Conservation (phyloP, 495 filamentous ascomycete genomes). For the Mycothermus thermophilus region DNA sequence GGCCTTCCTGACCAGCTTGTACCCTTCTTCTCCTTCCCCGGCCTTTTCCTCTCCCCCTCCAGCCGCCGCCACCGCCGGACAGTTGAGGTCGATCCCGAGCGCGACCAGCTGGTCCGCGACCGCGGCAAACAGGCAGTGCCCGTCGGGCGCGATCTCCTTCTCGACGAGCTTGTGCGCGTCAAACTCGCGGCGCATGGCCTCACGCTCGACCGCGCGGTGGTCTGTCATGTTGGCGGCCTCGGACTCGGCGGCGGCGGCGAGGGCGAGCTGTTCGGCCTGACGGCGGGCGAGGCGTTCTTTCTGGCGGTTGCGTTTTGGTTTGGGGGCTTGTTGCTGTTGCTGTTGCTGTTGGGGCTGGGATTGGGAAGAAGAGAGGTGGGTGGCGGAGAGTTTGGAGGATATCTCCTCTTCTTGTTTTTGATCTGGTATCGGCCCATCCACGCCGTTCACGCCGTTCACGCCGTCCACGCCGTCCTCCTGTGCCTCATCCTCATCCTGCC, state of each 20-base stretch:
- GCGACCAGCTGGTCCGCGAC: slow-evolving; percentile 66
- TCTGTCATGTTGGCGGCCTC: slow-evolving; percentile 67
- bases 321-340: slow-evolving; percentile 13
- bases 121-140: slow-evolving; percentile 91
- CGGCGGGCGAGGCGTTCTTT: slow-evolving; percentile 83
- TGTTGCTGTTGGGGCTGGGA: slow-evolving; percentile 9
- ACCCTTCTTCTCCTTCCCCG: slow-evolving; percentile 18
- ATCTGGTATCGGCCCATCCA: slow-evolving; percentile 5
- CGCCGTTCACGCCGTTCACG: slow-evolving; percentile 1
- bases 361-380: slow-evolving; percentile 9
- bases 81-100: slow-evolving; percentile 24
- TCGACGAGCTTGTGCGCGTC: slow-evolving; percentile 50
- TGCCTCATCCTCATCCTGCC: slow-evolving; percentile 7
- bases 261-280: slow-evolving; percentile 67
- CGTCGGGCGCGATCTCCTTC: slow-evolving; percentile 72
- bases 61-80: background rate
- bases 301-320: slow-evolving; percentile 65
- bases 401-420: slow-evolving; percentile 3
- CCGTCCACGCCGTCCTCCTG: slow-evolving; percentile 11
- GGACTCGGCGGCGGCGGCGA: slow-evolving; percentile 47
- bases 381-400: slow-evolving; percentile 9
- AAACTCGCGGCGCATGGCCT: slow-evolving; percentile 53
- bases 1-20: slow-evolving; percentile 37
- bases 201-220: slow-evolving; percentile 55
- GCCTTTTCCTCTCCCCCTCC: slow-evolving; percentile 7